These are phyloP conservation scores for Trametes elegans DNA, from an alignment of 768 basidiomycete species.

Conservation along the genomic window DNA sequence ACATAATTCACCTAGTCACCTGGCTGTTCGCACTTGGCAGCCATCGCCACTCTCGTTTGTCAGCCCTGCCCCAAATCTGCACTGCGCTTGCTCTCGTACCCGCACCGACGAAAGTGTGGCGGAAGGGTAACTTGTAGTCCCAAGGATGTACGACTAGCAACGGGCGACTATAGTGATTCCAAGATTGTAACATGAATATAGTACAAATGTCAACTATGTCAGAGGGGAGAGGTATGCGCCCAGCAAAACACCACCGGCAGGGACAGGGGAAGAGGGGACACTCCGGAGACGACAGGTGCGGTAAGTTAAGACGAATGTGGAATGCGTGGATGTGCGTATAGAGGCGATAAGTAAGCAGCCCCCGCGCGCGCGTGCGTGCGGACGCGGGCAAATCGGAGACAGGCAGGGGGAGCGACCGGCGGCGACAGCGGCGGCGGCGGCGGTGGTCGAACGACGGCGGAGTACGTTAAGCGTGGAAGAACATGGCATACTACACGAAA, in stretches of 20 bases:
- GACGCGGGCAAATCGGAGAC: too few species aligned
- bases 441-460: constrained; percentile 3
- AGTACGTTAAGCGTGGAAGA: constrained; percentile 1
- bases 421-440: background rate
- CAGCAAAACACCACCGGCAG: constrained; percentile 11
- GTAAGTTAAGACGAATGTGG: too few species aligned
- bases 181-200: constrained; percentile 19
- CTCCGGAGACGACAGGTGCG: background rate
- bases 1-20: background rate
- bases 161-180: constrained; percentile 11
- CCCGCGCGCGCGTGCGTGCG: background rate
- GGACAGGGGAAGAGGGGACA: background rate
- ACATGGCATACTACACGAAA: constrained; percentile 6
- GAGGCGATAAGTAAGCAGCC: background rate
- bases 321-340: background rate
- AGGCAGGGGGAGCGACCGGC: too few species aligned
- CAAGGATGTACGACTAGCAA: background rate
- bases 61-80: too few species aligned
- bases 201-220: constrained; percentile 18
- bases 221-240: constrained; percentile 9
- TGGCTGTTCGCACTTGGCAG: background rate
- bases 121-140: too few species aligned
- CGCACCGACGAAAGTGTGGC: too few species aligned
- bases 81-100: too few species aligned
- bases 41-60: background rate